These are phyloP conservation scores for Termitomyces heimii DNA, from an alignment of 768 basidiomycete genomes.

Conservation along the genomic window DNA sequence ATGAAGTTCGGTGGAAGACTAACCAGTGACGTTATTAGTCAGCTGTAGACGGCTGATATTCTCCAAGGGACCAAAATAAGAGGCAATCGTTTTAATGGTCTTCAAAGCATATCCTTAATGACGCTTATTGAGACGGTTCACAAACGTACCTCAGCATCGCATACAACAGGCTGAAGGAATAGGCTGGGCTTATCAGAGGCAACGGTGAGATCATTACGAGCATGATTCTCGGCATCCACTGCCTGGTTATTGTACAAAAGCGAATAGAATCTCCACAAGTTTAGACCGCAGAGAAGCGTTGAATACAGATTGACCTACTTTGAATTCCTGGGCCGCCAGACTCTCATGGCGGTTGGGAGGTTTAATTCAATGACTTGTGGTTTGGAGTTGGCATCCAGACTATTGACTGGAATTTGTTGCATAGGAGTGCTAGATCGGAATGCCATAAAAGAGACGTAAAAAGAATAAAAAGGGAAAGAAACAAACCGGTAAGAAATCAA, in stretches of 20 bases:
- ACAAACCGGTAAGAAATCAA: constrained; percentile 69
- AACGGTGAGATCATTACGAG: constrained; percentile 11
- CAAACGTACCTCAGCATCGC: constrained; percentile 48
- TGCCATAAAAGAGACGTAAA: background rate
- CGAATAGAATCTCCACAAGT: constrained; percentile 27
- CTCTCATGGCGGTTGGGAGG: constrained; percentile 55
- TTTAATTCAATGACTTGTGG: constrained; percentile 34
- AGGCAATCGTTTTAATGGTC: constrained; percentile 46
- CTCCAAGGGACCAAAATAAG: constrained; percentile 64
- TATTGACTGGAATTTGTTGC: constrained; percentile 23
- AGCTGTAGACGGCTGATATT: constrained; percentile 33
- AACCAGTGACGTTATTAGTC: constrained; percentile 10
- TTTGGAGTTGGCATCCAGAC: constrained; percentile 10
- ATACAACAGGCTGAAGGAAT: constrained; percentile 52
- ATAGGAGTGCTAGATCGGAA: constrained; percentile 28
- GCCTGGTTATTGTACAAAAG: constrained; percentile 57
- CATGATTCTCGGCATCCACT: constrained; percentile 28
- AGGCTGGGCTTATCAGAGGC: constrained; percentile 25
- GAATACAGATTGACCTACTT: constrained; percentile 32
- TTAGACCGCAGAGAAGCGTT: background rate
- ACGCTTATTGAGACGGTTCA: background rate
- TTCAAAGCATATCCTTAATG: constrained; percentile 16
- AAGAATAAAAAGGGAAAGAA: background rate
- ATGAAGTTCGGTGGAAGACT: background rate
- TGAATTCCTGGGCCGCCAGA: constrained; percentile 45